Evolutionary conservation across 805 yeast species (phyloP).

Genomic region (Sugiyamaella boreocaroliniensis): DNA sequence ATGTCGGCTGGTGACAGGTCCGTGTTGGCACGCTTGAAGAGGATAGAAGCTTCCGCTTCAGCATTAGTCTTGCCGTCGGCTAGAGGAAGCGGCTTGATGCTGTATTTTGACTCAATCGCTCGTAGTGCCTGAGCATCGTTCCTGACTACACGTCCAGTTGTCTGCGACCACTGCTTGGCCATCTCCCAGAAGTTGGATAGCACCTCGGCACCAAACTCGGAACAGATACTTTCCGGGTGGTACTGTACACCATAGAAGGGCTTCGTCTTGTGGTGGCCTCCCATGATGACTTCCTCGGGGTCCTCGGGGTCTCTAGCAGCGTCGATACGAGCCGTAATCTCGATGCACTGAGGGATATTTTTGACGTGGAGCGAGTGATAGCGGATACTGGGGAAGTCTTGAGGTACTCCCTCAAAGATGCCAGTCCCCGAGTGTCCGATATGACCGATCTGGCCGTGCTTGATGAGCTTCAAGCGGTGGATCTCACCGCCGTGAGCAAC

Average conservation of each 20-base stretch:
- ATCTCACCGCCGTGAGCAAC: conserved; percentile 53
- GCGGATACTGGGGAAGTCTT: conserved; percentile 60
- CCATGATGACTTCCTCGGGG: conserved; percentile 59
- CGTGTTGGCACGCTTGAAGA: conserved; percentile 3
- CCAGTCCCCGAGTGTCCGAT: conserved; percentile 34
- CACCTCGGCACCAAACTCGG: conserved; percentile 55
- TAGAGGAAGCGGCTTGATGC: conserved; percentile 22
- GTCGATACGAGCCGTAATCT: conserved; percentile 37
- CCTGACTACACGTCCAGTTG: conserved; percentile 2
- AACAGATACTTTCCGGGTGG: conserved; percentile 93
- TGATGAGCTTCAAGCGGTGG: conserved; percentile 46
- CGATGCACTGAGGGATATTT: conserved; percentile 21
- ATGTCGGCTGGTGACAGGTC: conserved; percentile 38
- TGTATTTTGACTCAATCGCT: conserved; percentile 4
- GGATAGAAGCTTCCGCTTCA: not conserved
- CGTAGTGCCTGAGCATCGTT: not conserved
- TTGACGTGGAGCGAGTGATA: conserved; percentile 70
- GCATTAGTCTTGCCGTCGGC: conserved; percentile 2
- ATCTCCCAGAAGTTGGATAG: conserved; percentile 55
- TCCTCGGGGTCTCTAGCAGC: conserved; percentile 53
- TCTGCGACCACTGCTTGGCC: conserved; percentile 35
- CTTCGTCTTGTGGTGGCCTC: conserved; percentile 48
- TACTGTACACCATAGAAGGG: conserved; percentile 95
- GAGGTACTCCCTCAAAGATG: conserved; percentile 39
- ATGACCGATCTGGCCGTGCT: conserved; percentile 78